Conservation (phyloP, 1,139 yeast genomes). For the Suhomyces choctaworum region DNA sequence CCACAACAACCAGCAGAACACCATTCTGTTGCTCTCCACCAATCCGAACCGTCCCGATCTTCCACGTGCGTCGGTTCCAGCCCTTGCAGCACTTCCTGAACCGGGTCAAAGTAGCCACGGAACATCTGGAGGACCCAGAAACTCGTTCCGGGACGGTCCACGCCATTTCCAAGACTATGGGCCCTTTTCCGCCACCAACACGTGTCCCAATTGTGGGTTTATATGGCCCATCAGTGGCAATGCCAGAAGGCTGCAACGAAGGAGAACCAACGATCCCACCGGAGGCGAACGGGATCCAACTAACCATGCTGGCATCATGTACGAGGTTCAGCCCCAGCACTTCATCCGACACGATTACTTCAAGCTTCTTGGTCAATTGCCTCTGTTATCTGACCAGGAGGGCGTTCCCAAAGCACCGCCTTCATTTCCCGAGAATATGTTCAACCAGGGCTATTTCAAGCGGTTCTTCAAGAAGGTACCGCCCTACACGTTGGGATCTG, state of each 20-base stretch:
- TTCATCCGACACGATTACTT: conserved; percentile 45
- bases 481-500: conserved; percentile 60
- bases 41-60: too few species aligned
- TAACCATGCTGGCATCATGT: background rate
- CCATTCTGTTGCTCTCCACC: conserved; percentile 36
- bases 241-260: background rate
- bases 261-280: conserved; percentile 8
- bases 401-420: conserved; percentile 2
- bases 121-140: background rate
- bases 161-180: background rate
- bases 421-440: conserved; percentile 42
- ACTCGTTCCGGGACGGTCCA: background rate
- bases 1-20: conserved; percentile 43
- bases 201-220: conserved; percentile 50
- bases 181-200: background rate
- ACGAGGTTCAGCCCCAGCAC: conserved; percentile 9
- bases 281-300: background rate
- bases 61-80: conserved; percentile 1
- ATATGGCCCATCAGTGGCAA: conserved; percentile 20
- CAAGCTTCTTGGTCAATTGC: conserved; percentile 36
- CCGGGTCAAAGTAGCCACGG: background rate
- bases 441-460: conserved; percentile 73
- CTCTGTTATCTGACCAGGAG: conserved; percentile 12
- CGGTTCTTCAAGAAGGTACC: conserved; percentile 59
- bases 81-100: background rate